A percentile compares a stretch with the other conserved stretches of the same genome.
These are phyloP conservation scores for Thozetella sp. DNA, from an alignment of 495 filamentous ascomycete genomes.

Conservation along the genomic window DNA sequence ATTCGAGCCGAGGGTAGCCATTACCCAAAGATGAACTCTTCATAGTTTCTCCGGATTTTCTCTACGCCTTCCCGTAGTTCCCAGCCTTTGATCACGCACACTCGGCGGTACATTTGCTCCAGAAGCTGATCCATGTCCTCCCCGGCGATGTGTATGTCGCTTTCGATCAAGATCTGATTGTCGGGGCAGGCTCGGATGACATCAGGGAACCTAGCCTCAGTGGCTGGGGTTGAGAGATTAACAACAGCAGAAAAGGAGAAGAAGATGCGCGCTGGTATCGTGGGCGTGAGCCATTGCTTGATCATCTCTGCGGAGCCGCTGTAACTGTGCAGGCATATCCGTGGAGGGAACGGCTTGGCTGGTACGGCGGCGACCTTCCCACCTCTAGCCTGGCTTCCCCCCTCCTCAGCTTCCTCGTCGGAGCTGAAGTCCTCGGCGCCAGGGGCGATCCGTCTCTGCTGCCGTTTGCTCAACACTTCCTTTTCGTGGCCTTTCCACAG, in stretches of 20 bases:
- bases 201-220: conserved; percentile 46
- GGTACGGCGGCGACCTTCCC: neutral
- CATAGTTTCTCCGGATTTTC: conserved; percentile 77
- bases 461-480: conserved; percentile 63
- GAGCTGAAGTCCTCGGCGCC: conserved; percentile 46
- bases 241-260: conserved; percentile 88
- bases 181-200: conserved; percentile 78
- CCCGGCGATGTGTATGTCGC: conserved; percentile 87
- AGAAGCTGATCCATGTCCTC: conserved; percentile 77
- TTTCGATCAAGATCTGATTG: conserved; percentile 82
- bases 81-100: conserved; percentile 84
- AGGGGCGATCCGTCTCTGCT: conserved; percentile 45
- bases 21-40: conserved; percentile 72
- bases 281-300: conserved; percentile 74
- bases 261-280: conserved; percentile 76
- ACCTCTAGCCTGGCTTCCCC: conserved; percentile 6
- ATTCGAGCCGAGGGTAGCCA: neutral
- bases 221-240: conserved; percentile 64
- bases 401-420: conserved; percentile 21
- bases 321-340: conserved; percentile 93
- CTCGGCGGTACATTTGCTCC: conserved; percentile 69
- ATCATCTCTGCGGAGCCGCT: conserved; percentile 77
- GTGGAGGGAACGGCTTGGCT: conserved; percentile 73
- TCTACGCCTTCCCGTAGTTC: conserved; percentile 68
- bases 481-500: conserved; percentile 86